A percentile compares a stretch with the other conserved stretches of the same genome.
Evolutionary conservation across 2,329 filamentous ascomycete genomes (phyloP).

Genomic region (Aspergillus sp.): DNA sequence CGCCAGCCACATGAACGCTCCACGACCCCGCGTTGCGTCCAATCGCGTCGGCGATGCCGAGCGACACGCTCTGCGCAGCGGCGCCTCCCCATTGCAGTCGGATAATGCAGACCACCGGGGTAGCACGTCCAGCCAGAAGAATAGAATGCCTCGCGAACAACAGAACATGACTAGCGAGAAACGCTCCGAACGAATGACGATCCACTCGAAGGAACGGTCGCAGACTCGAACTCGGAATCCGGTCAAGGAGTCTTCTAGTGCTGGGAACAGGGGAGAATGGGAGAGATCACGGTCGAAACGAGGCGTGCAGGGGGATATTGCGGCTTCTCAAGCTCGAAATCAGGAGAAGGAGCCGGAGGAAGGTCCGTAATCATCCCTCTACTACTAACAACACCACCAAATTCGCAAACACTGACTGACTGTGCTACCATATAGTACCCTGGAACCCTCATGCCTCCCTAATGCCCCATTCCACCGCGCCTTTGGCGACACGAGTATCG

Average conservation of each 20-base stretch:
- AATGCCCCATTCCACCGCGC: conserved; percentile 67
- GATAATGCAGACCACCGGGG: conserved; percentile 34
- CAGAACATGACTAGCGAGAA: conserved; percentile 38
- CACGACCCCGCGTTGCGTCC: conserved; percentile 42
- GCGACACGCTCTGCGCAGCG: conserved; percentile 27
- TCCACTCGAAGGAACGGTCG: conserved; percentile 64
- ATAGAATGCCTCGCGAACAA: conserved; percentile 32
- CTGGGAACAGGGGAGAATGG: conserved; percentile 34
- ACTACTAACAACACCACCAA: not conserved
- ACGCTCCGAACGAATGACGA: conserved; percentile 44
- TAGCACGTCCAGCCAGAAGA: conserved; percentile 32
- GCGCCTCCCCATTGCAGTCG: conserved; percentile 30
- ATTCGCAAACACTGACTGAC: conserved; percentile 14
- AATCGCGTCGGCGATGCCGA: conserved; percentile 38
- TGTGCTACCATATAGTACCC: conserved; percentile 32
- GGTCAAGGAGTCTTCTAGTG: conserved; percentile 40
- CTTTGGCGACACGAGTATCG: conserved; percentile 68
- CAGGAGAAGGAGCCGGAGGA: conserved; percentile 35
- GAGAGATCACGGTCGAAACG: conserved; percentile 34
- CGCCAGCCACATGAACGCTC: conserved; percentile 37
- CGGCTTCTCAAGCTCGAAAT: conserved; percentile 26
- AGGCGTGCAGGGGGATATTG: conserved; percentile 20
- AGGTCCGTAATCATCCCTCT: conserved; percentile 24
- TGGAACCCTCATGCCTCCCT: conserved; percentile 83
- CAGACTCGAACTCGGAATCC: conserved; percentile 62